Conservation (phyloP, 352 stramenopile species). For the Phytophthora cryptogea region DNA sequence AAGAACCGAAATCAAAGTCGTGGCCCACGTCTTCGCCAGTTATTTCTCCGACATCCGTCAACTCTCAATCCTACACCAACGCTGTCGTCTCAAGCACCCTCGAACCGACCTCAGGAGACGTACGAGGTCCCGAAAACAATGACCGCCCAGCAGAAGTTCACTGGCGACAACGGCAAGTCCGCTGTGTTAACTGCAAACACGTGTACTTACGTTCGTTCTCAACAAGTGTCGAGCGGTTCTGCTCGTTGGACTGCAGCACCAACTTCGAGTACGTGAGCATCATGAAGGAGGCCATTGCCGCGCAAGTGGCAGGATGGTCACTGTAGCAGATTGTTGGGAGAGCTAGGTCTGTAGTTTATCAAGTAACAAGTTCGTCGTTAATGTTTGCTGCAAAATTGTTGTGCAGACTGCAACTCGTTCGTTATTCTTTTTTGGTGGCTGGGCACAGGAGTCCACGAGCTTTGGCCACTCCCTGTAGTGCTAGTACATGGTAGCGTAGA, state of each 20-base stretch:
- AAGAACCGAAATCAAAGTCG: not conserved
- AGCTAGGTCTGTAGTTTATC: too few relatives aligned
- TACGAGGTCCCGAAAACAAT: too few relatives aligned
- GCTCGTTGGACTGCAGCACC: slow-evolving; percentile 41
- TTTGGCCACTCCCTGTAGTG: too few relatives aligned
- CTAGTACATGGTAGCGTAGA: too few relatives aligned
- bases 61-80: not conserved
- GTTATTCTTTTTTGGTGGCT: too few relatives aligned
- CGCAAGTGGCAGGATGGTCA: not conserved
- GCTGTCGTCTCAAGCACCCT: too few relatives aligned
- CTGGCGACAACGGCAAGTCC: not conserved
- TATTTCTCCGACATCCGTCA: not conserved
- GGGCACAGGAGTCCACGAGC: too few relatives aligned
- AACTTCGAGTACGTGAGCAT: slow-evolving; percentile 2
- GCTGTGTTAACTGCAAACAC: slow-evolving; percentile 1
- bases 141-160: not conserved
- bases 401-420: too few relatives aligned
- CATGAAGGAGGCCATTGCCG: not conserved
- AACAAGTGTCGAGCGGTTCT: slow-evolving; percentile 12
- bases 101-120: too few relatives aligned
- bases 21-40: not conserved
- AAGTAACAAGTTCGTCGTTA: too few relatives aligned
- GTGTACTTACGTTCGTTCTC: not conserved
- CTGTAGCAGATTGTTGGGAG: too few relatives aligned
- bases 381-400: too few relatives aligned